Conservation (phyloP, 768 basidiomycete genomes). For the Solioccasus polychromus region DNA sequence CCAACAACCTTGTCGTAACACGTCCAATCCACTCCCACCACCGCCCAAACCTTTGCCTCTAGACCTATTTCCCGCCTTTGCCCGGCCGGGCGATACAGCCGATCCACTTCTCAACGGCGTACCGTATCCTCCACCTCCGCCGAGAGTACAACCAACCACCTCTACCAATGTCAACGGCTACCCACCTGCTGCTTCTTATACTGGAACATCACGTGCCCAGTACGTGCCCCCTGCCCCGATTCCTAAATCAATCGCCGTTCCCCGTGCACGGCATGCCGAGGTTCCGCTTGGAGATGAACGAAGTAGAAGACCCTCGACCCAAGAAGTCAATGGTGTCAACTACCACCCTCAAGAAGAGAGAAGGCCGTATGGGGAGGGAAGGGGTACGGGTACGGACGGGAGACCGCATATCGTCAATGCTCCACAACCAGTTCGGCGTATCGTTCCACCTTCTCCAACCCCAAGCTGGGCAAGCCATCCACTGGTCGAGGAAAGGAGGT, state of each 20-base stretch:
- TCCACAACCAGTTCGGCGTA: constrained; percentile 31
- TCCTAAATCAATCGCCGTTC: constrained; percentile 14
- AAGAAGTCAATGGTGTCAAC: constrained; percentile 12
- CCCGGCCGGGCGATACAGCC: constrained; percentile 28
- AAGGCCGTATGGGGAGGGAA: constrained; percentile 7
- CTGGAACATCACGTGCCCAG: constrained; percentile 13
- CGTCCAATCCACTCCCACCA: constrained; percentile 50
- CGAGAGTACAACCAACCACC: constrained; percentile 13
- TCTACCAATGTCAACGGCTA: constrained; percentile 13
- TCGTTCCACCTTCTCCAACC: constrained; percentile 24
- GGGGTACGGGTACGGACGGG: constrained; percentile 9
- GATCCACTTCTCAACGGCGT: constrained; percentile 21
- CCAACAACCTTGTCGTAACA: constrained; percentile 29
- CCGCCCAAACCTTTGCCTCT: constrained; percentile 54
- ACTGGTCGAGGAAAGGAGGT: constrained; percentile 27
- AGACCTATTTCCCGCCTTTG: constrained; percentile 42
- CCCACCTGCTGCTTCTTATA: constrained; percentile 5
- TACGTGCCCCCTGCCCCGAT: constrained; percentile 13
- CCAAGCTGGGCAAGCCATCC: constrained; percentile 32
- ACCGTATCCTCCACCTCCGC: constrained; percentile 29
- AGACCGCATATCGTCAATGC: constrained; percentile 33
- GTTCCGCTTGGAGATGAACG: constrained; percentile 23
- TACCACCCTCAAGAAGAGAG: constrained; percentile 17
- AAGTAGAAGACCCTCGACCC: constrained; percentile 11
- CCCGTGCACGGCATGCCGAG: constrained; percentile 23